phyloP scores from a whole-genome alignment of 768 basidiomycete species.

The Rhodocollybia butyracea region DNA sequence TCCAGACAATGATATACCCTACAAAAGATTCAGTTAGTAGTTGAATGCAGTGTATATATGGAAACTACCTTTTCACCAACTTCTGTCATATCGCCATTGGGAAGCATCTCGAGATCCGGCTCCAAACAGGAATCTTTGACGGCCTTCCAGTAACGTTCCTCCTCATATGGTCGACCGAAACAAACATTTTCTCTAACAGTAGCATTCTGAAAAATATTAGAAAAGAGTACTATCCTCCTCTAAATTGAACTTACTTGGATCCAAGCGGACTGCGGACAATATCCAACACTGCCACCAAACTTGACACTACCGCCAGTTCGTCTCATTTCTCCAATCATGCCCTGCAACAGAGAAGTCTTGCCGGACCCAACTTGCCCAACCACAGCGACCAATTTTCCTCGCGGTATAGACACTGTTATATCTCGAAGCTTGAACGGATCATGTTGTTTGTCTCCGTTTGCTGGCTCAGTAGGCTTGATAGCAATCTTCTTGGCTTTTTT shows the following conservation, averaged over 20 bases:
- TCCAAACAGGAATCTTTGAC: slow-evolving; percentile 76
- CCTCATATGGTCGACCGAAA: slow-evolving; percentile 82
- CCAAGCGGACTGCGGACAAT: slow-evolving; percentile 89
- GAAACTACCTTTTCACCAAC: slow-evolving; percentile 66
- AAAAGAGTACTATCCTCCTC: neutral
- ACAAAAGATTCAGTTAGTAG: slow-evolving; percentile 9
- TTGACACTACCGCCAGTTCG: slow-evolving; percentile 58
- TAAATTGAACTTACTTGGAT: slow-evolving; percentile 53
- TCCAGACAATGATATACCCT: slow-evolving; percentile 86
- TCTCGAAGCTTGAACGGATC: slow-evolving; percentile 62
- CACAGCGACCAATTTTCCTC: slow-evolving; percentile 78
- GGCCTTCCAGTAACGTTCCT: slow-evolving; percentile 79
- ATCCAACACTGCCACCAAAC: slow-evolving; percentile 76
- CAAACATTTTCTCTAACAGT: slow-evolving; percentile 88
- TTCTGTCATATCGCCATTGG: slow-evolving; percentile 77
- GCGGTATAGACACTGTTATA: slow-evolving; percentile 65
- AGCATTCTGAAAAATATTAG: slow-evolving; percentile 47
- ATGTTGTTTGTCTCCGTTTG: slow-evolving; percentile 22
- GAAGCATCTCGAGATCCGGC: slow-evolving; percentile 75
- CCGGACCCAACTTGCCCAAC: slow-evolving; percentile 80
- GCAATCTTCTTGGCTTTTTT: slow-evolving; percentile 31
- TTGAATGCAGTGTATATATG: neutral
- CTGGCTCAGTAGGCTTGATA: neutral
- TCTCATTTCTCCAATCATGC: slow-evolving; percentile 82
- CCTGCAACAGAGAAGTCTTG: slow-evolving; percentile 70